Evolutionary conservation across 2,329 filamentous ascomycete species (phyloP).

Genomic region (Phaeosphaeria sp.): DNA sequence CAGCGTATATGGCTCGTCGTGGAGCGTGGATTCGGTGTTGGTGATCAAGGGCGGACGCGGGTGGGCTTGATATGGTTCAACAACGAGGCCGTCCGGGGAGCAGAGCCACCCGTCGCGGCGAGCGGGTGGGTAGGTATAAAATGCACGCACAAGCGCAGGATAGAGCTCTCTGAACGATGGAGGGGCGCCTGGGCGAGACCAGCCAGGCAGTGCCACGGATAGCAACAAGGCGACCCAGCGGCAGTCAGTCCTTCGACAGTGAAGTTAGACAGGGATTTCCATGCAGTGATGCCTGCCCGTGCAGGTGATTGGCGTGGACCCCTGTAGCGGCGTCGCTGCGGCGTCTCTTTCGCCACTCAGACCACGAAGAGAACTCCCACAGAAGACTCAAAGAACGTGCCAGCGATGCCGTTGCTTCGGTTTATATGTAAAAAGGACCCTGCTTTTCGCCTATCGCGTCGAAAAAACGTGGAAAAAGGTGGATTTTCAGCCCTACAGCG

Average conservation of each 20-base stretch:
- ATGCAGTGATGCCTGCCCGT: conserved; percentile 6
- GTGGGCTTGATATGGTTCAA: conserved; percentile 16
- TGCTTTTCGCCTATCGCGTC: too few relatives aligned
- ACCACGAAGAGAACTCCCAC: conserved; percentile 16
- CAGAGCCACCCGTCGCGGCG: conserved; percentile 36
- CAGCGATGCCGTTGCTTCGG: conserved; percentile 37
- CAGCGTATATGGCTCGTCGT: background rate
- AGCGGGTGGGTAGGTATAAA: conserved; percentile 44
- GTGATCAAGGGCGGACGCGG: conserved; percentile 14
- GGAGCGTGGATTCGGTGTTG: conserved; percentile 8
- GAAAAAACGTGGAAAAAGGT: too few relatives aligned
- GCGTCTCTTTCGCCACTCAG: conserved; percentile 29
- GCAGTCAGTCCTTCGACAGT: background rate
- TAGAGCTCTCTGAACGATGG: conserved; percentile 15
- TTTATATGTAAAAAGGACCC: conserved; percentile 24
- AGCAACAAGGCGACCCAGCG: conserved; percentile 40
- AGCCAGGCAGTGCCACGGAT: conserved; percentile 36
- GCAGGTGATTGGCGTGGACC: conserved; percentile 19
- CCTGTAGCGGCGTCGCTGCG: conserved; percentile 26
- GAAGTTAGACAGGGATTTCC: background rate
- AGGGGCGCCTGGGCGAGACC: conserved; percentile 30
- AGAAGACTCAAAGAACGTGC: conserved; percentile 28
- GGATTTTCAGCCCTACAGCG: conserved; percentile 40
- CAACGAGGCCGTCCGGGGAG: conserved; percentile 25
- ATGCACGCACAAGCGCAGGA: conserved; percentile 22